phyloP scores from a whole-genome alignment of 257 asterid species.

The Solanum lignicaule region DNA sequence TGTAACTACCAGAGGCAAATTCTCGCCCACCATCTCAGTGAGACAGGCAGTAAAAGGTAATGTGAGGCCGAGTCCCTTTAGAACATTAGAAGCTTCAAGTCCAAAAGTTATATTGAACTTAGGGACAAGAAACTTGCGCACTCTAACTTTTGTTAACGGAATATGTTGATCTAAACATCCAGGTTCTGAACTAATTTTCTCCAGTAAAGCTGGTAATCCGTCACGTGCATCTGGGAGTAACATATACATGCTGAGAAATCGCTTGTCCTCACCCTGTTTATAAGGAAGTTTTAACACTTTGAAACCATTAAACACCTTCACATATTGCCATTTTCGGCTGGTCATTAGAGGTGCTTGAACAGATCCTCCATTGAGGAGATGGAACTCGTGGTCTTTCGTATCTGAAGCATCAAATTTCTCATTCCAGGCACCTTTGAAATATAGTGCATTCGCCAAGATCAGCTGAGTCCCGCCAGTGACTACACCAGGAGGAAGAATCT shows the following conservation, averaged over 20 bases:
- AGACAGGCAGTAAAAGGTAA: constrained; percentile 6
- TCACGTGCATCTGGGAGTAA: not conserved
- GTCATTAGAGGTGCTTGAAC: not conserved
- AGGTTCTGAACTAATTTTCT: constrained; percentile 10
- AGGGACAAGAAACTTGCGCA: constrained; percentile 16
- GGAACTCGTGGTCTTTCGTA: not conserved
- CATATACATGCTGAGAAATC: constrained; percentile 13
- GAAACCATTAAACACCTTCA: not conserved
- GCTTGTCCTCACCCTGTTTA: not conserved
- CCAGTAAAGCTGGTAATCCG: not conserved
- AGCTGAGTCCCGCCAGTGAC: constrained; percentile 4
- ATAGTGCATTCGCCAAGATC: constrained; percentile 23
- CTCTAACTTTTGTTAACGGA: constrained; percentile 4
- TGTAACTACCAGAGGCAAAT: not conserved
- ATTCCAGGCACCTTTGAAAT: constrained; percentile 25
- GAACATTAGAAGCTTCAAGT: constrained; percentile 22
- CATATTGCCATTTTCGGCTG: not conserved
- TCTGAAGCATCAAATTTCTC: constrained; percentile 12
- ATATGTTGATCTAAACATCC: constrained; percentile 14
- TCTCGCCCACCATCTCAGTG: constrained; percentile 11
- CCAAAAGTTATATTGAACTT: constrained; percentile 22
- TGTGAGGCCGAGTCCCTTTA: constrained; percentile 2
- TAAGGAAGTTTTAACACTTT: not conserved
- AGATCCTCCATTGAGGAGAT: not conserved
- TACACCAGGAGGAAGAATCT: constrained; percentile 13